These are phyloP conservation scores for Vanilla planifolia DNA, from an alignment of 106 monocot genomes.

Conservation along the genomic window DNA sequence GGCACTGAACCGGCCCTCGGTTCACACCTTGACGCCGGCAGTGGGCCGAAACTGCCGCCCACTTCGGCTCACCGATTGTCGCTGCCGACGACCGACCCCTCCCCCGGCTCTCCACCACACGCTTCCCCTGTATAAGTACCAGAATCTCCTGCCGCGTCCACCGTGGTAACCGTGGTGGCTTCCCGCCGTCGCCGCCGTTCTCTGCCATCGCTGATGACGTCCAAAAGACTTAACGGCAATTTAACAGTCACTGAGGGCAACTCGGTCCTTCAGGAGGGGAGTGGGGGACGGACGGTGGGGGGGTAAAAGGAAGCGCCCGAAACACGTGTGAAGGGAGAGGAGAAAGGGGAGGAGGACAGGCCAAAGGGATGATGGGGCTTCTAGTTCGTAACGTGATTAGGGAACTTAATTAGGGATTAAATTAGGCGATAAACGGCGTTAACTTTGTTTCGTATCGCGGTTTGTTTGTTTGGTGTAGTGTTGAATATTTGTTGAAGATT, in stretches of 20 bases:
- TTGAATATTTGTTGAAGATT: neutral
- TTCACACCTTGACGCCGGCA: conserved; percentile 64
- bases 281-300: neutral
- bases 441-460: too few relatives aligned
- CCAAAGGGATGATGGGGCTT: neutral
- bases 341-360: neutral
- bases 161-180: conserved; percentile 52
- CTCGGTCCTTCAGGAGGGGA: neutral
- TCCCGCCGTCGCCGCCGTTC: conserved; percentile 3
- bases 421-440: neutral
- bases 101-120: conserved; percentile 45
- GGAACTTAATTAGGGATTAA: neutral
- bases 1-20: conserved; percentile 81
- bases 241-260: neutral
- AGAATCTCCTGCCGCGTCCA: conserved; percentile 93
- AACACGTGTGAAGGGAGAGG: neutral
- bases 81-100: conserved; percentile 20
- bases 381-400: too few relatives aligned
- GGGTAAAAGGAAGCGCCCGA: neutral
- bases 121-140: conserved; percentile 74
- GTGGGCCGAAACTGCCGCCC: conserved; percentile 63
- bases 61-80: conserved; percentile 53
- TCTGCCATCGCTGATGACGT: conserved; percentile 5
- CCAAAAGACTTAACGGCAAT: neutral
- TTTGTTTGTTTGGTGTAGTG: too few relatives aligned